These are phyloP conservation scores for Puccinia sorghi DNA, from an alignment of 1,284 basidiomycete species.

Conservation along the genomic window DNA sequence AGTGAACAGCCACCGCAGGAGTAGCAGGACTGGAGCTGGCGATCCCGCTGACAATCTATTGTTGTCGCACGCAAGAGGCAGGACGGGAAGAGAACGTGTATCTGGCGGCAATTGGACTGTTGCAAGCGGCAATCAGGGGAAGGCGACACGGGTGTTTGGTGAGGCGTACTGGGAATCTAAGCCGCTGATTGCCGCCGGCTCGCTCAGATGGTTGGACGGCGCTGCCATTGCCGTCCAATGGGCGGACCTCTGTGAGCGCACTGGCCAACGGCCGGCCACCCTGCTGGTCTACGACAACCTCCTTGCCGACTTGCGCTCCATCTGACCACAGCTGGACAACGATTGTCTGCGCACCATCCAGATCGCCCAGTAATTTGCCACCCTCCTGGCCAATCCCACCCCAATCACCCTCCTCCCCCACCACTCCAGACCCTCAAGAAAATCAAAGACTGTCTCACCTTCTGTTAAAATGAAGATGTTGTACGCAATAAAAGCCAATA, in stretches of 20 bases:
- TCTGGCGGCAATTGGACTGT: no score
- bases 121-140: neutral
- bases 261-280: neutral
- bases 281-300: neutral
- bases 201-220: neutral
- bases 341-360: conserved; percentile 2
- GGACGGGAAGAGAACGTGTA: no score
- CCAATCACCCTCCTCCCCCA: no score
- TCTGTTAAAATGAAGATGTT: no score
- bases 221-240: neutral
- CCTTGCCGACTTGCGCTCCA: neutral
- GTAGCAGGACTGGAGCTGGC: no score
- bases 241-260: neutral
- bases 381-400: no score
- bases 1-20: no score
- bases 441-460: conserved; percentile 6
- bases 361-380: no score
- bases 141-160: neutral
- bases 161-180: conserved; percentile 1
- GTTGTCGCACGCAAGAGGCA: no score
- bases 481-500: no score
- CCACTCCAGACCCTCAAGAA: neutral
- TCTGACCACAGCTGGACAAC: neutral
- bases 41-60: no score
- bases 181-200: neutral